A percentile compares a stretch with the other conserved stretches of the same genome.
Conservation (phyloP, 306 rosid genomes). For the Inga leiocalycina region DNA sequence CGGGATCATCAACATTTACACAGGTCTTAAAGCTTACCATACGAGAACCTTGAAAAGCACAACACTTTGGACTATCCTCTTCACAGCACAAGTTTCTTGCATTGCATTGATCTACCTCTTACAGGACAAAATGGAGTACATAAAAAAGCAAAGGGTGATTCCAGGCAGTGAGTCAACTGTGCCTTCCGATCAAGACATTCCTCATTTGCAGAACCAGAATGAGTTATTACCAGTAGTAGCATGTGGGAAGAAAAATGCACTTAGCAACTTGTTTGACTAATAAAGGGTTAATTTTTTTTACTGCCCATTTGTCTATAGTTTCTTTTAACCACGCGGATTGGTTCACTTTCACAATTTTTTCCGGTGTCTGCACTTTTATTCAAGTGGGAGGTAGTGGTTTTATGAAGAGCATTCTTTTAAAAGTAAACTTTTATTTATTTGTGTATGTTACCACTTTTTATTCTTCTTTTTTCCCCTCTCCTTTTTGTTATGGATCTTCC, state of each 20-base stretch:
- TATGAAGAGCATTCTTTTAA: constrained; percentile 44
- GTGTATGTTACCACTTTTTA: not conserved
- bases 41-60: constrained; percentile 52
- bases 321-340: not conserved
- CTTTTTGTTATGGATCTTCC: not conserved
- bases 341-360: constrained; percentile 27
- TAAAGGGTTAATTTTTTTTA: not conserved
- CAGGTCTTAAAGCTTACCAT: constrained; percentile 59
- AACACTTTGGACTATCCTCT: constrained; percentile 55
- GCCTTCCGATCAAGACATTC: constrained; percentile 33
- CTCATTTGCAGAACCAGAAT: constrained; percentile 42
- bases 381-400: constrained; percentile 3
- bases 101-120: constrained; percentile 56
- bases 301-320: not conserved
- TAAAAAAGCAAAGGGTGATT: constrained; percentile 58
- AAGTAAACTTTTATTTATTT: constrained; percentile 15
- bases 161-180: constrained; percentile 33
- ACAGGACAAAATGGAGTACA: constrained; percentile 66
- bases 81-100: constrained; percentile 57
- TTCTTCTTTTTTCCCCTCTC: not conserved
- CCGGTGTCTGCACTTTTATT: constrained; percentile 47
- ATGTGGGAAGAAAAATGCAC: constrained; percentile 61
- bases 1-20: constrained; percentile 65
- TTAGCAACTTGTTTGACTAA: constrained; percentile 65
- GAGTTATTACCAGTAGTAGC: constrained; percentile 43